phyloP scores from a whole-genome alignment of 2,329 filamentous ascomycete genomes.

The Blastomyces emzantsi region DNA sequence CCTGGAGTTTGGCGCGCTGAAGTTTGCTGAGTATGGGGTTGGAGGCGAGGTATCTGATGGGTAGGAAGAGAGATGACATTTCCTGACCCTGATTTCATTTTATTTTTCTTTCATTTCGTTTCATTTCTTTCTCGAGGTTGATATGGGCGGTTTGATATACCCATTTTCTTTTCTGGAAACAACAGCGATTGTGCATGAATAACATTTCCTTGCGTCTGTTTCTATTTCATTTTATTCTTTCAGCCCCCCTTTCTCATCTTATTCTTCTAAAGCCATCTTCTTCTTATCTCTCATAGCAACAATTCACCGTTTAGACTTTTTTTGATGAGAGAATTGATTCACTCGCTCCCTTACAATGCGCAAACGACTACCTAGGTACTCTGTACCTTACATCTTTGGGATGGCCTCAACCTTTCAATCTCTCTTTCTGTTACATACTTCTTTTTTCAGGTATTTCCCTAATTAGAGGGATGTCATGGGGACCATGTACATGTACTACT shows the following conservation, averaged over 20 bases:
- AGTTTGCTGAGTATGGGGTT: constrained; percentile 3
- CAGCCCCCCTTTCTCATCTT: background rate
- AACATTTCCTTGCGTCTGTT: background rate
- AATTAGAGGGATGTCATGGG: too few species aligned
- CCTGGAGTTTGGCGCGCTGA: constrained; percentile 31
- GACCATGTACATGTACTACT: too few species aligned
- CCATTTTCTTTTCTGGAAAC: background rate
- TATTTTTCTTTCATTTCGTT: background rate
- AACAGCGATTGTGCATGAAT: background rate
- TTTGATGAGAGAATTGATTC: too few species aligned
- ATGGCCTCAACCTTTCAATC: too few species aligned
- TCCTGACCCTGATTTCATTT: background rate
- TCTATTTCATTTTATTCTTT: constrained; percentile 1
- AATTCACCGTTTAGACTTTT: too few species aligned
- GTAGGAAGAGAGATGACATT: background rate
- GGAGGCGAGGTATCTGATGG: background rate
- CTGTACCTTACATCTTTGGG: too few species aligned
- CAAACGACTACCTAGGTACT: too few species aligned
- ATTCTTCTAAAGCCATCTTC: background rate
- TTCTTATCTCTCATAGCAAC: too few species aligned
- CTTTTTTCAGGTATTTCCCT: too few species aligned
- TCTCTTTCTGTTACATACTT: too few species aligned
- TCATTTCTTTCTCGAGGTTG: background rate
- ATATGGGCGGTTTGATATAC: background rate
- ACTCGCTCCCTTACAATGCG: too few species aligned